These are phyloP conservation scores for Microcyclospora pomicola DNA, from an alignment of 2,329 filamentous ascomycete species.

Conservation along the genomic window DNA sequence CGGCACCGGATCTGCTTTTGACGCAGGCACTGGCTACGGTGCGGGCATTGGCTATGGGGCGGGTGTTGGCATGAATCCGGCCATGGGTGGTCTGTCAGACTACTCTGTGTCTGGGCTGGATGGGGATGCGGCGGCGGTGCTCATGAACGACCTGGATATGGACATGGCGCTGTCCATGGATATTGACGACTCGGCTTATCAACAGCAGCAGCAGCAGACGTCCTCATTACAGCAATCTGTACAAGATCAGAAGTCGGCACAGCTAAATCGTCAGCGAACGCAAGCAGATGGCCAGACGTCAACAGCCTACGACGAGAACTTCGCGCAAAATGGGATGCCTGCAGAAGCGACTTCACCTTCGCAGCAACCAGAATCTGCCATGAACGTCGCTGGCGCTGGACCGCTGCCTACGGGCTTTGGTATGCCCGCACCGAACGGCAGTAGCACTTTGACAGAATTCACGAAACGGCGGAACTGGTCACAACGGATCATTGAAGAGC, in stretches of 20 bases:
- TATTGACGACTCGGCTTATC: constrained; percentile 24
- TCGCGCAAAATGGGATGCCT: constrained; percentile 2
- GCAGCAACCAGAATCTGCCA: constrained; percentile 14
- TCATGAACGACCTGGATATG: constrained; percentile 31
- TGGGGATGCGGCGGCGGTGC: constrained; percentile 12
- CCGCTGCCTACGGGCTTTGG: constrained; percentile 43
- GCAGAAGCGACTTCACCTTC: constrained; percentile 14
- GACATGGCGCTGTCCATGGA: constrained; percentile 35
- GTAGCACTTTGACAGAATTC: constrained; percentile 49
- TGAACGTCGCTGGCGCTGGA: constrained; percentile 38
- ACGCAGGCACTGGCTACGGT: neutral
- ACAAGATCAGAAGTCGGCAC: constrained; percentile 1
- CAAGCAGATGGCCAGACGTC: neutral
- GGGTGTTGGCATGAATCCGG: neutral
- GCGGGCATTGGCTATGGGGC: neutral
- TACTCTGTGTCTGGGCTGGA: neutral
- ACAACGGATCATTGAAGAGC: constrained; percentile 74
- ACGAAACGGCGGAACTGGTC: constrained; percentile 66
- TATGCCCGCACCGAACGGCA: constrained; percentile 28
- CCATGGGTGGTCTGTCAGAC: neutral
- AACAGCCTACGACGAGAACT: constrained; percentile 3
- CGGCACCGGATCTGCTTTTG: too few species aligned
- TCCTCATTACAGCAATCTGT: constrained; percentile 10
- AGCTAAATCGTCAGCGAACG: neutral
- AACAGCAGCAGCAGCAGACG: constrained; percentile 14